phyloP scores from a whole-genome alignment of 2,329 filamentous ascomycete species.

The Curvularia spicifera region DNA sequence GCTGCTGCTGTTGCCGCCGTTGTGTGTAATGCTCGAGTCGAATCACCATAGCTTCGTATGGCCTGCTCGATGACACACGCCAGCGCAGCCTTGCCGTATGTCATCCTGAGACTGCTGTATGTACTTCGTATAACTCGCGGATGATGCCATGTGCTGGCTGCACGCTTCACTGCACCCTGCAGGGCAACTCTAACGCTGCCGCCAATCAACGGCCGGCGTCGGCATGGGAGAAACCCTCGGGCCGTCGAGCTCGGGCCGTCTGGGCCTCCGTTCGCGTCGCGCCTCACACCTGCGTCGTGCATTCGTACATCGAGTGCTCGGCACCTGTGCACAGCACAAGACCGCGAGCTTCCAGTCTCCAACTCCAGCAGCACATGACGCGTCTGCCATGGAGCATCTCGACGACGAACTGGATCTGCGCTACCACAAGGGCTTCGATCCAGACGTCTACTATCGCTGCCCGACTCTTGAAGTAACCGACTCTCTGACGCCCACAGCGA shows the following conservation, averaged over 20 bases:
- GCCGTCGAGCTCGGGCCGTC: conserved; percentile 5
- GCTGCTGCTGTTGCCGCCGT: background rate
- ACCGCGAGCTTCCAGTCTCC: background rate
- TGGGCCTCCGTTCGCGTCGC: background rate
- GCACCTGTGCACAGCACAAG: conserved; percentile 9
- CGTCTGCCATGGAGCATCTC: conserved; percentile 35
- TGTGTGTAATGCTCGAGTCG: background rate
- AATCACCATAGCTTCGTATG: background rate
- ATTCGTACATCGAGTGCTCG: background rate
- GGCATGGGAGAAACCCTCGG: conserved; percentile 1
- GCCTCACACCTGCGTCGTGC: conserved; percentile 9
- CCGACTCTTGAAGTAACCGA: conserved; percentile 35
- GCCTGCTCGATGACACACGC: background rate
- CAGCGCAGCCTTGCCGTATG: background rate
- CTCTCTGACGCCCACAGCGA: conserved; percentile 11
- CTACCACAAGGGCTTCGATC: conserved; percentile 35
- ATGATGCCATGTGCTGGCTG: background rate
- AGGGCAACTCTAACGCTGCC: conserved; percentile 6
- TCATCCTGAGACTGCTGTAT: no score
- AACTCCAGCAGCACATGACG: no score
- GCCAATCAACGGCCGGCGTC: conserved; percentile 5
- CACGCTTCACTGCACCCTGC: conserved; percentile 3
- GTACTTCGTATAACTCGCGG: no score
- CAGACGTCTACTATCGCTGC: conserved; percentile 45
- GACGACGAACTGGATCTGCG: conserved; percentile 44